Percentiles rank a stretch among this genome's conserved stretches.
Conservation (phyloP, 331 rosid genomes). For the Saraca asoca region DNA sequence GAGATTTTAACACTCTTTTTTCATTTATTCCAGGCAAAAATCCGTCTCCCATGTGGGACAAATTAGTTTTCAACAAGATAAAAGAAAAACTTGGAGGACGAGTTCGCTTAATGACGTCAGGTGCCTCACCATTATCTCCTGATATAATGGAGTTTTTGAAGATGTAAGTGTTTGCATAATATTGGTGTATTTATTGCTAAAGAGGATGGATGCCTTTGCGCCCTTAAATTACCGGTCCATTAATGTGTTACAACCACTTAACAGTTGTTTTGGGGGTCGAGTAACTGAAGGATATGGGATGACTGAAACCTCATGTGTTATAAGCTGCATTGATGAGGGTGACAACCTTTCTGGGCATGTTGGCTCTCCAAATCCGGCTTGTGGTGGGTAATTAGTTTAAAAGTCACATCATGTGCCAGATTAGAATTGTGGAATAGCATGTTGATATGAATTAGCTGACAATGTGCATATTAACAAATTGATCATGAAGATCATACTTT, state of each 20-base stretch:
- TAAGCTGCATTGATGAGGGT: conserved; percentile 64
- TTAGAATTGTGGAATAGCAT: background rate
- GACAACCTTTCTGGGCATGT: conserved; percentile 86
- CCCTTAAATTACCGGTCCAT: conserved; percentile 17
- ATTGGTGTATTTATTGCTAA: conserved; percentile 15
- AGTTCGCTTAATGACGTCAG: conserved; percentile 87
- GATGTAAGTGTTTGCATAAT: conserved; percentile 64
- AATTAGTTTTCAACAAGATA: conserved; percentile 92
- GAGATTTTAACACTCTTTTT: conserved; percentile 17
- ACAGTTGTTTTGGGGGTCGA: conserved; percentile 87
- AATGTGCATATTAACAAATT: conserved; percentile 17
- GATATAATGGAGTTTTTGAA: conserved; percentile 90
- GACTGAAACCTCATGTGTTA: conserved; percentile 91
- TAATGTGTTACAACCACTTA: conserved; percentile 30
- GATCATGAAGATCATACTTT: background rate
- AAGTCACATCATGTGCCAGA: conserved; percentile 29
- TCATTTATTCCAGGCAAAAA: conserved; percentile 63
- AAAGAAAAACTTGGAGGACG: conserved; percentile 95
- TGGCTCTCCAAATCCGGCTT: conserved; percentile 88
- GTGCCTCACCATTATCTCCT: conserved; percentile 98
- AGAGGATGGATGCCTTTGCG: conserved; percentile 2
- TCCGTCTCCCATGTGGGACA: conserved; percentile 95
- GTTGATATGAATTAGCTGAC: conserved; percentile 15
- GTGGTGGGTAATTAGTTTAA: conserved; percentile 70
- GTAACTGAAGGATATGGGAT: conserved; percentile 95